Base-by-base conservation (phyloP, 2,329 filamentous ascomycete genomes). In the Colletotrichum sp. region DNA sequence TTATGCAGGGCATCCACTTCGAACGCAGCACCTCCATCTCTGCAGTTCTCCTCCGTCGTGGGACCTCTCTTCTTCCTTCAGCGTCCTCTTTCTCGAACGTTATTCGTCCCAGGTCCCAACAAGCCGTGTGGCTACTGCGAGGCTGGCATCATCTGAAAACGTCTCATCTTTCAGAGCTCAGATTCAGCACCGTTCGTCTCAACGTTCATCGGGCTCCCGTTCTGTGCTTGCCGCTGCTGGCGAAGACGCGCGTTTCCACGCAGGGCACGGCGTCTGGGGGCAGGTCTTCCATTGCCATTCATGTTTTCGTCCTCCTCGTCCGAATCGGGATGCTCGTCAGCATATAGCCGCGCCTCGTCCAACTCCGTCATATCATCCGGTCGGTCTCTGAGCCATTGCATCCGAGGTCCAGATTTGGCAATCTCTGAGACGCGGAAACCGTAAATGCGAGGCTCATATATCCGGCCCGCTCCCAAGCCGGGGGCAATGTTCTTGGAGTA, bases 381-480 rank as follows among this genome's bases (percentile, higher is more conserved):
- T 82, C 96, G 94, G 85, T 94, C 93, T 79, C 97, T 92, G 80
- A 99, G 87, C 97, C 97, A 99, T 83, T 96, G 96, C 97, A 99
- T 99, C 77, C 97, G 91, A 15, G 97, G 97, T 0, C 97, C 97
- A 28, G 95, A 96, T 79, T 94, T 92, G 57, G 97, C 95, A 74
- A 96, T 90, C 85, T 99, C 97, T 21, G 95, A 96, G 26, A 99
- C 97, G 77, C 94, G 92, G 88, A 99, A 99, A 32, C 97, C 97
- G 85, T 99, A 99, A 83, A 99, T 99, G 79, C 93, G 94, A 75
- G 97, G 96, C 83, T 98, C 95, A 86, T 99, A 99, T 81, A 98
- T 95, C 83, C 93, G 95, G 75, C 92, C 92, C 65, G 88, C 88
- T 13, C 97, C 97, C 4, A 99, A 89, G 2, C 96, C 95, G 0